Conservation (phyloP, 2,329 filamentous ascomycete species). For the Penicillium corylophilum region DNA sequence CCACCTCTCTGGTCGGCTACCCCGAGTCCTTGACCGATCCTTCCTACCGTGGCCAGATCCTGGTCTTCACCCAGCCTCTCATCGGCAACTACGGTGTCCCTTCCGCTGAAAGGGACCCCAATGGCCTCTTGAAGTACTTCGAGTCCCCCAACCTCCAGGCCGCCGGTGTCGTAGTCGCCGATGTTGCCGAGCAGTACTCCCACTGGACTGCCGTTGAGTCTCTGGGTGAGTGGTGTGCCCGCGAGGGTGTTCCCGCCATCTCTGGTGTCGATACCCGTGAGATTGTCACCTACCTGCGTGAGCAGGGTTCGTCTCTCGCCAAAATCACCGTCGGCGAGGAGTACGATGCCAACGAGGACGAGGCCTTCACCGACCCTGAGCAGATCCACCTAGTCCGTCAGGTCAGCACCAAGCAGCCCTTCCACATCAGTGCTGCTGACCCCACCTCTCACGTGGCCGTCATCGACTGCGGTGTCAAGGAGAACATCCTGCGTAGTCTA, state of each 20-base stretch:
- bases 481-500: constrained; percentile 96
- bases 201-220: constrained; percentile 99
- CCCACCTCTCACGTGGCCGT: constrained; percentile 89
- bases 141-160: constrained; percentile 98
- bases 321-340: constrained; percentile 94
- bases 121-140: constrained; percentile 93
- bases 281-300: constrained; percentile 92
- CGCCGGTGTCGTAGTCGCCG: constrained; percentile 90
- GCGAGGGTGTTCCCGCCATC: constrained; percentile 93
- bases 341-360: constrained; percentile 97
- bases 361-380: constrained; percentile 90
- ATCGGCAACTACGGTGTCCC: constrained; percentile 99
- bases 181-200: constrained; percentile 90
- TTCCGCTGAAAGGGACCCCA: constrained; percentile 77
- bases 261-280: constrained; percentile 95
- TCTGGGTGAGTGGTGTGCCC: constrained; percentile 88
- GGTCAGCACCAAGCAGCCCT: constrained; percentile 97
- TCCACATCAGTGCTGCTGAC: constrained; percentile 82
- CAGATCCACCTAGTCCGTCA: constrained; percentile 95
- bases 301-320: constrained; percentile 93
- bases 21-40: constrained; percentile 79
- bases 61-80: constrained; percentile 96
- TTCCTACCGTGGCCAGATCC: constrained; percentile 76
- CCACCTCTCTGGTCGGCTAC: constrained; percentile 95
- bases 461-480: constrained; percentile 98